Evolutionary conservation across 164 flowering plant genomes (phyloP).

Genomic region (Nymphaea colorata): DNA sequence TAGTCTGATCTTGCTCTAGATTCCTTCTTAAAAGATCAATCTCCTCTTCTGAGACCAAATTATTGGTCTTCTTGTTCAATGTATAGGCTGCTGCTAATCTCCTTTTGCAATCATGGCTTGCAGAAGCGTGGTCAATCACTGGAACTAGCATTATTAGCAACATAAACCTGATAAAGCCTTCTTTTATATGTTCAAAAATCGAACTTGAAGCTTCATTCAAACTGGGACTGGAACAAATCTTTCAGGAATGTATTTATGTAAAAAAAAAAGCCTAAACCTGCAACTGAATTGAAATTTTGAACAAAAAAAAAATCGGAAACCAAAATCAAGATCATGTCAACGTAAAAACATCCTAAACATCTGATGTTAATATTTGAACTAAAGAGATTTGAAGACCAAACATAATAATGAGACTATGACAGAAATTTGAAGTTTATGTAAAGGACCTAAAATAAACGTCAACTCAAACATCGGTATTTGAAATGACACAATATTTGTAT

Average conservation of each 20-base stretch:
- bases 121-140: slow-evolving; percentile 79
- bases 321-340: too few species aligned
- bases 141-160: slow-evolving; percentile 6
- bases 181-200: background rate
- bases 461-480: too few species aligned
- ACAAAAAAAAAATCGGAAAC: too few species aligned
- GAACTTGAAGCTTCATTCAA: background rate
- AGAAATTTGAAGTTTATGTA: too few species aligned
- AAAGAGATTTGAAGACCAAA: too few species aligned
- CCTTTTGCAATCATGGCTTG: slow-evolving; percentile 72
- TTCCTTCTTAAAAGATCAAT: slow-evolving; percentile 41
- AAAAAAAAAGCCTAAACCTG: background rate
- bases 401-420: too few species aligned
- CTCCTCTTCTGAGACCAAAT: slow-evolving; percentile 48
- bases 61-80: slow-evolving; percentile 41
- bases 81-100: slow-evolving; percentile 73
- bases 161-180: too few species aligned
- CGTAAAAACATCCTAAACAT: too few species aligned
- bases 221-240: background rate
- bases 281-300: too few species aligned
- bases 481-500: too few species aligned
- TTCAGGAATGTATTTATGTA: background rate
- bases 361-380: too few species aligned
- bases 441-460: too few species aligned
- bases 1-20: slow-evolving; percentile 28